These are phyloP conservation scores for Ganoderma sinense DNA, from an alignment of 1,284 basidiomycete species.

Conservation along the genomic window DNA sequence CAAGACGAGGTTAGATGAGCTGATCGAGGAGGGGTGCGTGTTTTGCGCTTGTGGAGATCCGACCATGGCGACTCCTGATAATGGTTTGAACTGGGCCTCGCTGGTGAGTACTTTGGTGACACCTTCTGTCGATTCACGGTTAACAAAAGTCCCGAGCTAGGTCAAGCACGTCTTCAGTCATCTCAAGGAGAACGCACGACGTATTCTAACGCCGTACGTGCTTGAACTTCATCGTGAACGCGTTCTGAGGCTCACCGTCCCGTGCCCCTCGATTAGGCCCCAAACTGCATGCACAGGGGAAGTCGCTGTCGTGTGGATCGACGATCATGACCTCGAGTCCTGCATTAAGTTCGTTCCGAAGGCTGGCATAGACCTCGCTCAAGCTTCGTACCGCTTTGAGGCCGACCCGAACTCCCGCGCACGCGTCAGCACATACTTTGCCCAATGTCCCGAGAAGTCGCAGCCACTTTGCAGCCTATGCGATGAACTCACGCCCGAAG, in stretches of 20 bases:
- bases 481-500: neutral
- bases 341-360: neutral
- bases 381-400: neutral
- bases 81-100: conserved; percentile 9
- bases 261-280: neutral
- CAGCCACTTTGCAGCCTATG: neutral
- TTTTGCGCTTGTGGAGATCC: conserved; percentile 24
- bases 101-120: neutral
- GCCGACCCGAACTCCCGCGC: neutral
- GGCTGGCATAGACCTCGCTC: neutral
- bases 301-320: neutral
- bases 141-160: neutral
- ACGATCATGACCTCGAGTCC: neutral
- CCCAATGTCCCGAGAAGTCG: neutral
- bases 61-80: neutral
- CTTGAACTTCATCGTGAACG: neutral
- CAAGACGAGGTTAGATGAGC: neutral
- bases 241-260: neutral
- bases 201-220: neutral
- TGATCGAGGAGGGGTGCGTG: conserved; percentile 1
- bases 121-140: too few species aligned
- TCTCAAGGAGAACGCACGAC: neutral
- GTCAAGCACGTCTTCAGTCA: neutral
- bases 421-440: neutral
- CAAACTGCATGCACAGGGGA: neutral